Evolutionary conservation across 768 basidiomycete genomes (phyloP), one percentile per base, ranked within the genome.

Genomic region (Amanita thiersii): DNA sequence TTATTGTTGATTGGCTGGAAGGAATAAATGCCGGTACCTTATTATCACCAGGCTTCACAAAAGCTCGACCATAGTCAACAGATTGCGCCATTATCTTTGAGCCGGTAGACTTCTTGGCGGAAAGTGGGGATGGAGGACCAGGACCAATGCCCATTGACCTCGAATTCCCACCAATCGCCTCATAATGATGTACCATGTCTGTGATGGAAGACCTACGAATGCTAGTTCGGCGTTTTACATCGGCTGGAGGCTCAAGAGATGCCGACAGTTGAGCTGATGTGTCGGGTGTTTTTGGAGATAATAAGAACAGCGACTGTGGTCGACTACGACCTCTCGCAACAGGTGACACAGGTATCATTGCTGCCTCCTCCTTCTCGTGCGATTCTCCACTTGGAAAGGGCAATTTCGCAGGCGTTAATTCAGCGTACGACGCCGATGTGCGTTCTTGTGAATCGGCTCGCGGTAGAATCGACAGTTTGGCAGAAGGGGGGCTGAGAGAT

Each of bases 131-230:
- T 2, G 69, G 59, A 26, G 65, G 55, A 3, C 57, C 48, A 20
- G 58, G 44, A 15, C 51, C 30, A 12, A 51, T 19, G 21, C 49
- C 46, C 31, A 56, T 45, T 3, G 62, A 49, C 47, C 63, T 67
- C 17, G 51, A 48, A 41, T 53, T 58, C 15, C 60, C 62, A 24
- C 69, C 72, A 41, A 89, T 77, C 5, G 78, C 75, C 57, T 91
- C 88, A 56, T 80, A 91, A 33, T 68, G 75, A 50, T 86, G 83
- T 18, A 90, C 88, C 77, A 90, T 88, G 53, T 90, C 78, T 29
- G 86, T 79, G 51, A 90, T 90, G 0, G 88, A 90, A 3, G 80
- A 82, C 39, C 86, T 70, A 14, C 87, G 73, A 5, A 56, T 52
- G 4, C 57, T 50, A 2, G 60, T 57, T 23, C 69, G 69, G 25